Evolutionary conservation across 2,329 filamentous ascomycete species (phyloP), one percentile per base, ranked within the genome.

Genomic region (Fusarium hainanense): DNA sequence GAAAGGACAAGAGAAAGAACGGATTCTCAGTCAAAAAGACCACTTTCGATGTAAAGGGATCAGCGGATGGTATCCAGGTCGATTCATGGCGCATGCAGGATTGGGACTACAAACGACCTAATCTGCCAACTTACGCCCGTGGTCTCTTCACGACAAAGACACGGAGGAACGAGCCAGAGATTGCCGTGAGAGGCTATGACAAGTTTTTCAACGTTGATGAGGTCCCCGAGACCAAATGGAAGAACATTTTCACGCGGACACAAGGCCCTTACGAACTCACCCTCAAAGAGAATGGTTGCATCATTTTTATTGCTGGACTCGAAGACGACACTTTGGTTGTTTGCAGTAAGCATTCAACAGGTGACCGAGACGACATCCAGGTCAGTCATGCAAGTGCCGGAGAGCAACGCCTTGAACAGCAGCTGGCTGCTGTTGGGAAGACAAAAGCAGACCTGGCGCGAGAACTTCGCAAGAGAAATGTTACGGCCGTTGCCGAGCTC

Each of bases 301-400:
- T 99, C 80, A 98, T 99, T 73, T 99, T 99, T 83, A 90, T 99
- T 46, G 91, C 94, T 18, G 96, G 94, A 16, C 85, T 99, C 23
- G 93, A 97, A 75, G 94, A 98, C 75, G 94, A 89, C 37, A 93
- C 93, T 3, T 84, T 99, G 12, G 84, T 99, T 10, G 94, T 99
- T n/a, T 98, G 95, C 87, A 98, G 95, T 85, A 99, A 99, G 78
- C 96, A 99, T 79, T 98, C 96, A 1, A 98, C 94, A 0, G 96
- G 96, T 9, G 84, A 88, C 25, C 88, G 95, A n/a, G 81, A 80
- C 23, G 93, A 97, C 76, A 81, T 84, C 7, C 86, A 89, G 30
- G 71, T 92, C 60, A 98, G 93, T 80, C 96, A 99, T 83, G 93
- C 96, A 5, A 85, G 87, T 62, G 93, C 90, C 6, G 96, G 95